Evolutionary conservation across 495 filamentous ascomycete genomes (phyloP).

Genomic region (Friedmanniomyces simplex): DNA sequence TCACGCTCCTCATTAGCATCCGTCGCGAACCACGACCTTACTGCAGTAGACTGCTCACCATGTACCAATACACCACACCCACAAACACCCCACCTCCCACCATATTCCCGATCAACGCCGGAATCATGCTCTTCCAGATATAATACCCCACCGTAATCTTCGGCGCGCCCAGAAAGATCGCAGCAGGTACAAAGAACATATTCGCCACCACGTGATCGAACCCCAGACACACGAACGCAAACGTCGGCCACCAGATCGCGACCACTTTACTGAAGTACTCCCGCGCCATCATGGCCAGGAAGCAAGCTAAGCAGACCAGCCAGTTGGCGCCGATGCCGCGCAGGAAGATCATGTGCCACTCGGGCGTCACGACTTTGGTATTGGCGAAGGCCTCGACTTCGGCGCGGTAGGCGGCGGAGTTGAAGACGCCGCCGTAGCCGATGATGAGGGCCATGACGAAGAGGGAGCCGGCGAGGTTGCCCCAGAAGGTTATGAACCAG

Average conservation of each 20-base stretch:
- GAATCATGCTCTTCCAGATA: constrained; percentile 57
- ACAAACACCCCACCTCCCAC: constrained; percentile 31
- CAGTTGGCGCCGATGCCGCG: constrained; percentile 53
- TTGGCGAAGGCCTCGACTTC: constrained; percentile 42
- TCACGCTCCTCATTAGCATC: not conserved
- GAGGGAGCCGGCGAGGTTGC: constrained; percentile 49
- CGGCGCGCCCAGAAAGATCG: constrained; percentile 43
- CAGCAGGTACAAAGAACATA: constrained; percentile 54
- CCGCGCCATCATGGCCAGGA: constrained; percentile 45
- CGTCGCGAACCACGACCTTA: not conserved
- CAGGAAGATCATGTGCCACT: constrained; percentile 51
- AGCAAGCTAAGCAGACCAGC: constrained; percentile 52
- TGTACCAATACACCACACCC: constrained; percentile 14
- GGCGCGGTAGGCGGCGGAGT: constrained; percentile 32
- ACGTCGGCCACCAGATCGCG: constrained; percentile 55
- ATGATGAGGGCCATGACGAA: constrained; percentile 50
- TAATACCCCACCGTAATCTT: constrained; percentile 43
- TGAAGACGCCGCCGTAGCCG: constrained; percentile 51
- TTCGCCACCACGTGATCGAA: constrained; percentile 27
- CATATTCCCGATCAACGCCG: constrained; percentile 47
- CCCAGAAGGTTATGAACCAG: constrained; percentile 49
- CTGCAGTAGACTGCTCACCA: not conserved
- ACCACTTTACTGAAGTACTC: constrained; percentile 47
- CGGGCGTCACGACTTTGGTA: constrained; percentile 44
- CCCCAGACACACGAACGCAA: constrained; percentile 49